Percentiles rank a stretch among this genome's conserved stretches.
Evolutionary conservation across 331 rosid species (phyloP).

Genomic region (Dryas integrifolia): DNA sequence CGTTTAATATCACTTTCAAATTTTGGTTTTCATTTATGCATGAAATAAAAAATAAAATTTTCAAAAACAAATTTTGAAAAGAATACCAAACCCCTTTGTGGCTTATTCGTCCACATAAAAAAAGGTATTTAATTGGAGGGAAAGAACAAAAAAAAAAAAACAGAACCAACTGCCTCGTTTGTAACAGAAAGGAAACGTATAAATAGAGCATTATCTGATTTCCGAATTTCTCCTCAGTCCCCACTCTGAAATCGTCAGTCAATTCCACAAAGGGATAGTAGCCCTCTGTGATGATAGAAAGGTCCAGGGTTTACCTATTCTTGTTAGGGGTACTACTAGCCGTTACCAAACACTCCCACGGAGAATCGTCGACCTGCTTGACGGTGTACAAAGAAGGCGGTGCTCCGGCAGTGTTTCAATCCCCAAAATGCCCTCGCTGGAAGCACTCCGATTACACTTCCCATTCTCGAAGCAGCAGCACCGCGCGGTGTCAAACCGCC

Average conservation of each 20-base stretch:
- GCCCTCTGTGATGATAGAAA: conserved; percentile 4
- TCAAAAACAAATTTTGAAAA: no score
- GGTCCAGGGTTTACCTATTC: conserved; percentile 14
- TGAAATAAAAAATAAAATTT: no score
- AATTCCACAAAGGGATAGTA: not conserved
- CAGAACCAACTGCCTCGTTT: no score
- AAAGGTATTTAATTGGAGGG: no score
- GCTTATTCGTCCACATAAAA: no score
- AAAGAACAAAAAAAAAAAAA: no score
- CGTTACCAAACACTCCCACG: conserved; percentile 26
- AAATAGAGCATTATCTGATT: not conserved
- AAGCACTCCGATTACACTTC: conserved; percentile 55
- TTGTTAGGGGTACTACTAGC: conserved; percentile 43
- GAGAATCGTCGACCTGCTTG: conserved; percentile 85
- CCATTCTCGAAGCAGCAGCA: conserved; percentile 36
- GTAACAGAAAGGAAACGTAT: not conserved
- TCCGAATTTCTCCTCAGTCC: not conserved
- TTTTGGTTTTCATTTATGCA: no score
- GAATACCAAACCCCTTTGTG: no score
- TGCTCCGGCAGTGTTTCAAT: conserved; percentile 90
- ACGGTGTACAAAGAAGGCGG: conserved; percentile 80
- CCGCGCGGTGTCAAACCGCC: conserved; percentile 63
- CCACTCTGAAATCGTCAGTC: not conserved
- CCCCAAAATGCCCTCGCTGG: conserved; percentile 98
- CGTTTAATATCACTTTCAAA: no score